These are phyloP conservation scores for Eucalyptus tenuipes DNA, from an alignment of 345 rosid species.

Conservation along the genomic window DNA sequence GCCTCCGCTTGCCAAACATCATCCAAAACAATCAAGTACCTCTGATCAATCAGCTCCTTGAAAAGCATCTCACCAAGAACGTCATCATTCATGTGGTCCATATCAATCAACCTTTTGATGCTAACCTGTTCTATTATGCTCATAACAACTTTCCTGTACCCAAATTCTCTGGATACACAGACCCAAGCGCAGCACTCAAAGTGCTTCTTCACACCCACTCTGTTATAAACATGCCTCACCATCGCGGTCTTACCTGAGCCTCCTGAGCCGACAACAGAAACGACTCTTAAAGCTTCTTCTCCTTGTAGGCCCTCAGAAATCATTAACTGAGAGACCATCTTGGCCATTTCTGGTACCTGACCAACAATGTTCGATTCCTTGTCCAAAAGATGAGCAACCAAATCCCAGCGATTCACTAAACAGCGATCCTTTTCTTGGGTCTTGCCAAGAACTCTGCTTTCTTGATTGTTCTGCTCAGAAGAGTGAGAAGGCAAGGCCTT, in stretches of 20 bases:
- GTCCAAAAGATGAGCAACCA: neutral
- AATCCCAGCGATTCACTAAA: neutral
- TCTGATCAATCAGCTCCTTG: neutral
- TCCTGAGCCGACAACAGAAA: conserved; percentile 8
- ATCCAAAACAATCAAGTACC: conserved; percentile 2
- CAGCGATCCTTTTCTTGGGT: neutral
- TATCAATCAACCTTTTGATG: neutral
- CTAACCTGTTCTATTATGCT: neutral
- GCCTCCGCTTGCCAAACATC: neutral
- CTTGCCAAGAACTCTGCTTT: neutral
- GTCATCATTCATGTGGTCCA: neutral
- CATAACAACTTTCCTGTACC: neutral
- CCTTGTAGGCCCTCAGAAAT: neutral
- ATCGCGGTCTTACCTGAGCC: conserved; percentile 32
- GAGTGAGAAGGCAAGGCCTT: neutral
- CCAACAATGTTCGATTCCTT: neutral
- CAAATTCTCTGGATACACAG: neutral
- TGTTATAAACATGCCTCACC: conserved; percentile 1
- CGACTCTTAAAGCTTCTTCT: neutral
- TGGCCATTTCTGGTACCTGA: neutral
- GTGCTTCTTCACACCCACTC: neutral
- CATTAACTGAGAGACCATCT: neutral
- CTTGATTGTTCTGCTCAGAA: neutral
- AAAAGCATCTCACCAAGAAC: neutral
- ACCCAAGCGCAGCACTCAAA: conserved; percentile 13